Base-by-base conservation (phyloP, 768 basidiomycete genomes). In the Neoboletus subvelutipes region DNA sequence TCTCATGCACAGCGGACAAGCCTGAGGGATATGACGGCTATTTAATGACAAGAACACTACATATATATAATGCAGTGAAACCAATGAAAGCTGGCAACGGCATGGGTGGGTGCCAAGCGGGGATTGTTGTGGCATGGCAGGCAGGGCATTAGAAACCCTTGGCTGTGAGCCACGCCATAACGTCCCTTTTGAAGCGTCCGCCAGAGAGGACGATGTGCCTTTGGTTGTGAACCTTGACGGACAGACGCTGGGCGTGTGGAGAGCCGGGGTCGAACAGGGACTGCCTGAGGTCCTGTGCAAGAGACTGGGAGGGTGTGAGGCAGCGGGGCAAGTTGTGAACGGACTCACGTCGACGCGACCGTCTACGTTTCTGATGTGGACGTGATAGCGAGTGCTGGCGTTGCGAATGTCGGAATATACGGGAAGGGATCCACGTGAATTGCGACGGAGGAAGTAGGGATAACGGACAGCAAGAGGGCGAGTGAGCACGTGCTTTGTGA, bases 321-420 rank as follows among this genome's bases (percentile, higher is more conserved):
- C n/a, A 54, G 39, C n/a, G n/a, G 2, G 40, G 41, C 0, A 22
- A 13, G 5, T 0, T 31, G 33, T 50, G 33, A 5, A 5, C 57
- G 52, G 50, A 76, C 80, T 60, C 66, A 88, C 90, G 55, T 77
- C 71, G 57, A 75, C 65, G 59, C 82, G 78, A 20, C 90, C 90
- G 68, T n/a, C n/a, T n/a, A n/a, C n/a, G n/a, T n/a, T n/a, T n/a
- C n/a, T n/a, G n/a, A n/a, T n/a, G n/a, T 12, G 29, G 28, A n/a
- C 12, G 12, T n/a, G 29, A 17, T 50, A 20, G 18, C 36, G 37
- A 47, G 36, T 13, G 13, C 28, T 4, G n/a, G n/a, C n/a, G n/a
- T 87, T 89, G 59, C 86, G 83, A 45, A 88, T 67, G 68, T 91
- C 87, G 29, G 86, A 81, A n/a, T n/a, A n/a, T n/a, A n/a, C n/a